Percentiles rank a stretch among this genome's conserved stretches.
phyloP scores from a whole-genome alignment of 257 asterid species.

The Petunia axillaris region DNA sequence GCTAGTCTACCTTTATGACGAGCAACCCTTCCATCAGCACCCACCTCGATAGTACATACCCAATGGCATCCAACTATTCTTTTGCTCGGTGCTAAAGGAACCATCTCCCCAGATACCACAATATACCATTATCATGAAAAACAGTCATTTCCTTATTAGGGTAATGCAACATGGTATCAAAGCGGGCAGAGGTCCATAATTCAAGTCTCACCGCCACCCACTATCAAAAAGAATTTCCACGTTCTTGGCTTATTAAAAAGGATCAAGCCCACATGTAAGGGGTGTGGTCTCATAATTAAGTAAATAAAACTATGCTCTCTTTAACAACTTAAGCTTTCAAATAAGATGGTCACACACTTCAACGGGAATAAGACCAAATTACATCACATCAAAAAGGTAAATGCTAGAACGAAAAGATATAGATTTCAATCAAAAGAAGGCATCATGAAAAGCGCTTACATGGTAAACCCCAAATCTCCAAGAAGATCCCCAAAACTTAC shows the following conservation, averaged over 20 bases:
- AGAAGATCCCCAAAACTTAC: slow-evolving; percentile 94
- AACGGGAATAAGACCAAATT: neutral
- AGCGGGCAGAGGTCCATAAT: too few relatives aligned
- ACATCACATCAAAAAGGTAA: slow-evolving; percentile 16
- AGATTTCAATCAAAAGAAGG: neutral
- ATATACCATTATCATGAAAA: neutral
- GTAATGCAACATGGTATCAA: too few relatives aligned
- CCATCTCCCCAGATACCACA: neutral
- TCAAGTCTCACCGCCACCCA: too few relatives aligned
- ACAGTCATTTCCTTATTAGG: neutral
- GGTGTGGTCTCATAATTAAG: too few relatives aligned
- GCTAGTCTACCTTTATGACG: neutral
- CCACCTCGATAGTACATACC: neutral
- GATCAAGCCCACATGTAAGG: too few relatives aligned
- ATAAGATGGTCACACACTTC: too few relatives aligned
- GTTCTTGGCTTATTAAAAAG: too few relatives aligned
- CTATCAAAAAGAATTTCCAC: too few relatives aligned
- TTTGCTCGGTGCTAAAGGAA: neutral
- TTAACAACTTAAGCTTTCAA: too few relatives aligned
- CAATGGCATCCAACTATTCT: neutral
- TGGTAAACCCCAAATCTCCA: slow-evolving; percentile 84
- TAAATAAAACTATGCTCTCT: too few relatives aligned
- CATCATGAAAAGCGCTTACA: slow-evolving; percentile 47
- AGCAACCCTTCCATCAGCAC: neutral
- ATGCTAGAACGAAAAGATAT: neutral